Base-by-base conservation (phyloP, 140 eudicot genomes). In the Erigeron philadelphicus region DNA sequence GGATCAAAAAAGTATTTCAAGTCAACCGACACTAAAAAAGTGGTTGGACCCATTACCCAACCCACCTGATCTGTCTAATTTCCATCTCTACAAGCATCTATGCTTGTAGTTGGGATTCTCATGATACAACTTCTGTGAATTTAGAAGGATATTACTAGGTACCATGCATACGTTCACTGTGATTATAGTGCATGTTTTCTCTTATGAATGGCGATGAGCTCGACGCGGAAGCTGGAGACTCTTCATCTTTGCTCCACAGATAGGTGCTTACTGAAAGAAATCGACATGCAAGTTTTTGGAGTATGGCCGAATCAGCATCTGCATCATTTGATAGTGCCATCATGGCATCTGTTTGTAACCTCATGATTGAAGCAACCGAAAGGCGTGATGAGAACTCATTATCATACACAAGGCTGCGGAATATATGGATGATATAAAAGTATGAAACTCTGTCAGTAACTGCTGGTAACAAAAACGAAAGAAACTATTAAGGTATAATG, bases 371-470 rank as follows among this genome's bases (percentile, higher is more conserved):
- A 15, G 87, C 82, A 52, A 81, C 77, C 71, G 95, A 85, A 58
- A 87, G 91, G 58, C 83, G 90, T 40, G 95, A 76, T 7, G 95
- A 87, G 47, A 87, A 87, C 77, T 87, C 95, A 82, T 78, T 75
- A 61, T 87, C 73, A 35, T 85, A 81, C 64, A 87, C 81, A 41
- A 81, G 75, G 68, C 95, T 87, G 84, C 73, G 79, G 58, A 44
- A 66, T 16, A 67, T 35, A 43, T 23, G 31, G 35, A 25, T 42
- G n/a, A n/a, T n/a, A n/a, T n/a, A n/a, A n/a, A n/a, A n/a, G 10
- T 15, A 68, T 57, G 23, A 58, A 49, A 41, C 25, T 60, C 23
- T 60, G 15, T 58, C 12, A 61, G 52, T 13, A 61, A 10, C 40
- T 21, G 12, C n/a, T n/a, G 61, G 67, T 44, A 64, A 60, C 11